Evolutionary conservation across 179 eudicot species (phyloP), one percentile per base, ranked within the genome.

Genomic region (Beta corolliflora): DNA sequence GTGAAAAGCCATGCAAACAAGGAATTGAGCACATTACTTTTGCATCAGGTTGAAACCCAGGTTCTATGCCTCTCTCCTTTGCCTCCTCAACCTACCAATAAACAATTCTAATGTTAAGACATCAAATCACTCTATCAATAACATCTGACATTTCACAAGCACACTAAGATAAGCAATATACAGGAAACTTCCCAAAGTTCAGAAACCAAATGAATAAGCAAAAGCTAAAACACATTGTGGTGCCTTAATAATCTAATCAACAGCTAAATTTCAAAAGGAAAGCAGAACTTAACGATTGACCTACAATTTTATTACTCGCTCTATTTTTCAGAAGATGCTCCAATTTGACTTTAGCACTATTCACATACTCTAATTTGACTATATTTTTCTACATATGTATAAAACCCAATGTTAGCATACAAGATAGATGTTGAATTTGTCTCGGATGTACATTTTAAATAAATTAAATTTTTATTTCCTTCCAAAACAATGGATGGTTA

Each of bases 21-120:
- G 50, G 64, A 52, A 60, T 9, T 66, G 25, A 36, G 79, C 7
- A 81, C 54, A 71, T 89, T 91, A 96, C 99, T 83, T 94, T 96
- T 7, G 85, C 89, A 83, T 94, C 99, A 23, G 99, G 92, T 61
- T 84, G 91, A 86, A 96, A 93, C 85, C 86, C 97, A 44, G 88
- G 76, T 76, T 95, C 98, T 52, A 96, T 67, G 52, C 99, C 99
- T 80, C 84, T 89, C 72, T 85, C 92, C 84, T 88, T 94, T 73
- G 97, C 94, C 75, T 92, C 94, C 86, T 96, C 98, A 81, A 90
- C 84, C 99, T 96, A 84, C n/a, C 80, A 81, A 54, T 12, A 81
- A 81, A 82, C 53, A 44, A 75, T 25, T n/a, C 19, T 5, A 19
- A 75, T 68, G 10, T 59, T 19, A 6, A 73, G 5, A 74, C 58